Conservation (phyloP, 129 eudicot species). For the Artemisia tridentata region DNA sequence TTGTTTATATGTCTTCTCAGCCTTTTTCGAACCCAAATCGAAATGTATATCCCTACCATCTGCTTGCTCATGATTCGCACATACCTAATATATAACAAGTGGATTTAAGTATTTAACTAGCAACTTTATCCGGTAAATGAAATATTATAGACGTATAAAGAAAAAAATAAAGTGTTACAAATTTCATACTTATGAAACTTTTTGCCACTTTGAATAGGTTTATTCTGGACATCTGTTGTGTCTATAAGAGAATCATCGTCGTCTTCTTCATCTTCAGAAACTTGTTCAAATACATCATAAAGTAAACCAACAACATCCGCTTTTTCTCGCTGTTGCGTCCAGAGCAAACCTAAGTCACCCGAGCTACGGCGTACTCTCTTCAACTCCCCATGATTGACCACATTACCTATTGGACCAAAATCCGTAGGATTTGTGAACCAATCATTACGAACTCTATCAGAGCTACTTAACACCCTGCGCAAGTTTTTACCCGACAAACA, state of each 20-base stretch:
- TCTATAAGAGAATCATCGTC: conserved; percentile 42
- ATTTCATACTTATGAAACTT: conserved; percentile 18
- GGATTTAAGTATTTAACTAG: too few relatives aligned
- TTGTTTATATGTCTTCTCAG: conserved; percentile 84
- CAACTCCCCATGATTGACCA: conserved; percentile 30
- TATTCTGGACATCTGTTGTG: conserved; percentile 28
- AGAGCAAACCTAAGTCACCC: conserved; percentile 52
- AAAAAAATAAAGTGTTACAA: background rate
- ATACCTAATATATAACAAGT: conserved; percentile 31
- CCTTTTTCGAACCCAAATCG: conserved; percentile 86
- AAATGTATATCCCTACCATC: conserved; percentile 94
- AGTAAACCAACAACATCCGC: conserved; percentile 40
- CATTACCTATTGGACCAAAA: conserved; percentile 8
- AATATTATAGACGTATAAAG: background rate
- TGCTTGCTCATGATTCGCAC: conserved; percentile 94
- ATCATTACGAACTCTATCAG: conserved; percentile 47
- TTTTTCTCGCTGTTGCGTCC: conserved; percentile 41
- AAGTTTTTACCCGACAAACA: conserved; percentile 50
- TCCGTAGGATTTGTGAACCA: conserved; percentile 39
- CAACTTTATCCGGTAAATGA: too few relatives aligned
- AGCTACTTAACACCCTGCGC: conserved; percentile 65
- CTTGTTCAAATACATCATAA: conserved; percentile 52
- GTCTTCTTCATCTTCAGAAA: conserved; percentile 57
- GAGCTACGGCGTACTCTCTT: conserved; percentile 67
- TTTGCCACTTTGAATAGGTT: background rate